Base-by-base conservation (phyloP, 345 rosid genomes). In the Adansonia digitata region DNA sequence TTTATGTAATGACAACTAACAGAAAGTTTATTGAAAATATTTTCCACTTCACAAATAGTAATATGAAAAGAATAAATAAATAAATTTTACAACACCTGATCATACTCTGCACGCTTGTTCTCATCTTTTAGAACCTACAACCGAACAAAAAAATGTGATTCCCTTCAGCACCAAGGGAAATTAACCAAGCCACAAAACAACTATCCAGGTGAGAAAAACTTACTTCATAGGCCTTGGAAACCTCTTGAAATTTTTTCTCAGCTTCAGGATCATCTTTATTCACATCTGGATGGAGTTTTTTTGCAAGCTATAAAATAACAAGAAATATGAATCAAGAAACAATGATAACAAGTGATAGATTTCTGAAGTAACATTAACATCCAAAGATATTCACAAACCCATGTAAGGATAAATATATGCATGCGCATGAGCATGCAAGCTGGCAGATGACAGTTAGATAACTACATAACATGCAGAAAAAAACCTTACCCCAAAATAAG, bases 231-330 rank as follows among this genome's bases (percentile, higher is more conserved):
- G 99, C 99, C 84, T 96, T 92, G 45, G 91, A 87, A 79, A 93
- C 97, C 59, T 93, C 97, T 83, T 93, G 99, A 73, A 95, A 93
- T 86, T 95, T 95, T 85, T 90, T 91, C 79, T 89, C 98, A 84
- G 99, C 97, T 80, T 95, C 99, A n/a, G 98, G 99, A 48, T 95
- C 99, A 51, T 92, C 97, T 88, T 93, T 95, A 81, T 95, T 95
- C 68, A 90, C 88, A 82, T 93, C 99, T 9, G 99, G 99, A 84
- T 96, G 99, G 22, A 90, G 91, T 81, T 96, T 84, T 84, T 96
- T 96, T 37, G 98, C 99, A 73, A 93, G 93, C 99, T 96, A 84
- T 13, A 70, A 43, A 37, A 74, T 51, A 62, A 43, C 42, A 2
- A 29, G 29, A 60, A 69, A 46, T 31, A 24, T 40, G 43, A 42